Evolutionary conservation across 129 eudicot genomes (phyloP), one percentile per base, ranked within the genome.

Genomic region (Flaveria linearis): DNA sequence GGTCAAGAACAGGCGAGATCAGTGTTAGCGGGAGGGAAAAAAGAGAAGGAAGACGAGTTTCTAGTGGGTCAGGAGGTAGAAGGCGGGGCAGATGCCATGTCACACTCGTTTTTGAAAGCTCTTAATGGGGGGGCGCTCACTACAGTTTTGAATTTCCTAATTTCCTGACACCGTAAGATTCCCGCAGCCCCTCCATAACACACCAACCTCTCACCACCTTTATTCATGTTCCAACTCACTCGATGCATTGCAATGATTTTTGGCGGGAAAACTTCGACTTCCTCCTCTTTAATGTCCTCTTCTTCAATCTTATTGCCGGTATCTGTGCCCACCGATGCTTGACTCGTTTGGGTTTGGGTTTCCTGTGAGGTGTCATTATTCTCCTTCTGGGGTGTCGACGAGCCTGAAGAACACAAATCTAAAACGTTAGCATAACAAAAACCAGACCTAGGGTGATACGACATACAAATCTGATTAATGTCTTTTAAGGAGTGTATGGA

Each of bases 131-230:
- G 13, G 14, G 50, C 50, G 14, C 50, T 45, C 50, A 45, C 50
- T 45, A 45, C 50, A 30, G 18, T 6, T 53, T 16, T 23, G 3
- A 74, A 84, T 51, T 22, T 49, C 49, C 71, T 62, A 57, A 93
- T 72, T 69, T 88, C 80, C 45, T 93, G 96, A 78, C 93, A 92
- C 0, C 98, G 84, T 51, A 92, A 23, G 51, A 95, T 80, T 26
- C 99, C 99, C 0, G 94, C 88, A 52, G 97, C 94, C 28, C 99
- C 99, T 66, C 99, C 99, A 60, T 86, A 89, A 84, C 92, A 91
- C 18, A 95, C 81, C 96, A 92, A 95, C 33, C 84, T 89, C 82
- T 89, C 92, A 63, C 97, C 83, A 30, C 99, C 99, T 81, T 83
- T 86, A 75, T 95, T 95, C 79, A 86, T 81, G 76, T 89, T 95